A percentile compares a stretch with the other conserved stretches of the same genome.
These are phyloP conservation scores for Phytopythium aichiense DNA, from an alignment of 352 stramenopile species.

Conservation along the genomic window DNA sequence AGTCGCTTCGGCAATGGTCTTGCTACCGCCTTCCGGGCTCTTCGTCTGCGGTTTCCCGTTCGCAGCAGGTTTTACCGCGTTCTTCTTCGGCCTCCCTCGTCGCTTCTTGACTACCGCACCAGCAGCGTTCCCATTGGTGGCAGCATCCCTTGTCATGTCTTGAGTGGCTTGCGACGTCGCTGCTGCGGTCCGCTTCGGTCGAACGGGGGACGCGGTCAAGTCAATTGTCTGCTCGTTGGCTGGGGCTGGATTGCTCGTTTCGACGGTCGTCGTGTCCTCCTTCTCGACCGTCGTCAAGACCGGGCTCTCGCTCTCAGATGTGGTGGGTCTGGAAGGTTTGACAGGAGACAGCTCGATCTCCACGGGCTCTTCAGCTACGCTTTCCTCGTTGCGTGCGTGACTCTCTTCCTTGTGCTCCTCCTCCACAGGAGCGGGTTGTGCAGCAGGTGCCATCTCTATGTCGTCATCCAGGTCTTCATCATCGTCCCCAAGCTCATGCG, in stretches of 20 bases:
- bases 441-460: not conserved
- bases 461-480: constrained; percentile 13
- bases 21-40: constrained; percentile 4
- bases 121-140: not conserved
- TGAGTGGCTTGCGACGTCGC: constrained; percentile 11
- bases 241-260: not conserved
- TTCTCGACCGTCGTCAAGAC: not conserved
- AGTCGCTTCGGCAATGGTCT: constrained; percentile 4
- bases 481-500: constrained; percentile 21
- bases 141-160: constrained; percentile 5
- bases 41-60: constrained; percentile 14
- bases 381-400: not conserved
- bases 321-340: not conserved
- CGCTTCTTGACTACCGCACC: not conserved
- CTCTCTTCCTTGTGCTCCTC: not conserved
- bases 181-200: constrained; percentile 6
- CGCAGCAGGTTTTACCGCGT: constrained; percentile 8
- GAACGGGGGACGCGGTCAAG: constrained; percentile 10
- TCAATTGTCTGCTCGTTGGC: constrained; percentile 10
- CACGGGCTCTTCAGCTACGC: not conserved
- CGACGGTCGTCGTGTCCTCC: not conserved
- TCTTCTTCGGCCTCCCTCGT: constrained; percentile 16
- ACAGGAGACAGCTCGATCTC: not conserved
- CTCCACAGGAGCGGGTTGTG: not conserved
- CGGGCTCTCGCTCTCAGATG: not conserved